Base-by-base conservation (phyloP, 2,329 filamentous ascomycete species). In the Lizonia empirigonia region DNA sequence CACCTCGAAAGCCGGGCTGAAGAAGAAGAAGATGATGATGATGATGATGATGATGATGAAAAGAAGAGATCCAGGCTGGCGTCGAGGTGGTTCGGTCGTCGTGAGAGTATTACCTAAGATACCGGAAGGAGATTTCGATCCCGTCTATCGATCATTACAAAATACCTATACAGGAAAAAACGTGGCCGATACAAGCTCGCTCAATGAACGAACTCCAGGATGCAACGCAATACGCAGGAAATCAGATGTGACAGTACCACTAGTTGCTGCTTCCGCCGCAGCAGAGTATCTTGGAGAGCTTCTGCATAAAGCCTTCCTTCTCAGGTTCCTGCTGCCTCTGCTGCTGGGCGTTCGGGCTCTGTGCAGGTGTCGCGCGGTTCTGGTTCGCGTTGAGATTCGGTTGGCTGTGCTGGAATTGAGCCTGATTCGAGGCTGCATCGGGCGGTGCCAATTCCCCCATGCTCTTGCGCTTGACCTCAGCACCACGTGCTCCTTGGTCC, bases 391-490 rank as follows among this genome's bases (percentile, higher is more conserved):
- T 62, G 47, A 96, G 82, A 74, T 96, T 94, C 74, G 91, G 90
- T 70, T 89, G 90, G 78, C 91, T 96, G 82, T 91, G 93, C 79
- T 96, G 91, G 82, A 96, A 97, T 73, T 97, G 93, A 62, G 93
- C 93, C 76, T 95, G 90, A 59, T 91, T 97, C 71, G 91, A 96
- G 8, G 62, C 62, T 67, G 89, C 90, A 71, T 92, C 88, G 64
- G 91, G 90, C 60, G 92, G 93, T 69, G 85, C 85, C 74, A 88
- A 85, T 74, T 95, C 90, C 74, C 86, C 80, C 79, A 82, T 86
- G 82, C 86, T 91, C 77, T 84, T 85, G 78, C 91, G 85, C 81
- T 92, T 74, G 41, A 65, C 60, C 47, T 69, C 56, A 27, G 63
- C 58, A 22, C 60, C 61, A 27, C 61, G 60, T 38, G 59, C 60